A percentile compares a stretch with the other conserved stretches of the same genome.
phyloP scores from a whole-genome alignment of 2,329 filamentous ascomycete genomes.

The Waltergamsia citrina region DNA sequence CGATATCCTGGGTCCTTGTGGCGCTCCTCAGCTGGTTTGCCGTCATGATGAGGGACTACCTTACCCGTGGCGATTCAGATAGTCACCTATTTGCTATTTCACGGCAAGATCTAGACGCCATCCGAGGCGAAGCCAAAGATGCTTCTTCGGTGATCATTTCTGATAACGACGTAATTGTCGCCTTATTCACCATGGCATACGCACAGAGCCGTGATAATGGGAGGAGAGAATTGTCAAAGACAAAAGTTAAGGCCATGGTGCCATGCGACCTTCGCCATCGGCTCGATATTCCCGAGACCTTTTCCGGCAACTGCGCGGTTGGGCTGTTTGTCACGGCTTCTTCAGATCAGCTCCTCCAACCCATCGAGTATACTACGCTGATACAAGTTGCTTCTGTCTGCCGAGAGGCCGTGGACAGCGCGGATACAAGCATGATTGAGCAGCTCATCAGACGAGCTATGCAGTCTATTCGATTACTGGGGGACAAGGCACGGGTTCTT shows the following conservation, averaged over 20 bases:
- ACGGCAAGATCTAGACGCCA: not conserved
- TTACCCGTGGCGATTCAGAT: not conserved
- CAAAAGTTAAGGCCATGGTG: slow-evolving; percentile 1
- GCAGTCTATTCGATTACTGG: not conserved
- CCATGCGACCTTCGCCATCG: slow-evolving; percentile 4
- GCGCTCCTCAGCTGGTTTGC: not conserved
- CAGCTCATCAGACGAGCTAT: not conserved
- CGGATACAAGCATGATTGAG: not conserved
- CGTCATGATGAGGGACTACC: not conserved
- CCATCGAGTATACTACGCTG: not conserved
- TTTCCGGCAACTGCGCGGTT: slow-evolving; percentile 2
- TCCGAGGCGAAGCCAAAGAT: no score
- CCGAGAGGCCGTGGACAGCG: not conserved
- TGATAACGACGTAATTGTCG: slow-evolving; percentile 1
- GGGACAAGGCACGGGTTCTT: slow-evolving; percentile 1
- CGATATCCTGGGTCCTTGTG: not conserved
- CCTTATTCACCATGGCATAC: slow-evolving; percentile 2
- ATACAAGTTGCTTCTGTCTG: not conserved
- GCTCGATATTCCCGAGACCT: slow-evolving; percentile 1
- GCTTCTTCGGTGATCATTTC: not conserved
- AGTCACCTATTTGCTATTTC: slow-evolving; percentile 2
- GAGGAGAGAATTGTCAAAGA: not conserved
- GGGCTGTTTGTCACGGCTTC: slow-evolving; percentile 1
- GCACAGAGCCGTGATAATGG: not conserved
- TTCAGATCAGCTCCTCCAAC: not conserved